These are phyloP conservation scores for Microascus cirrosus DNA, from an alignment of 2,329 filamentous ascomycete genomes.

Conservation along the genomic window DNA sequence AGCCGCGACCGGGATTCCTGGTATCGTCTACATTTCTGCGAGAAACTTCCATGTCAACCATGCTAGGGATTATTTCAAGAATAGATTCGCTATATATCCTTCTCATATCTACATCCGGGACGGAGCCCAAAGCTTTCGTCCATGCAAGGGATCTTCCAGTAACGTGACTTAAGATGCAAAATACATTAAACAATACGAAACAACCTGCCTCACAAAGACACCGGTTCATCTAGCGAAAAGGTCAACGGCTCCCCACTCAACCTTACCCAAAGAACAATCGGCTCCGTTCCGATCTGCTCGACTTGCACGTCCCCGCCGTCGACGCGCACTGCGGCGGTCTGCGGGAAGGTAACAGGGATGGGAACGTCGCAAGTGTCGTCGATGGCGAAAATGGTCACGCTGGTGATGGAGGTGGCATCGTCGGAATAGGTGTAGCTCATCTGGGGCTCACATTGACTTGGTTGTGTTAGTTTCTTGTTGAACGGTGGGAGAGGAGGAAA, in stretches of 20 bases:
- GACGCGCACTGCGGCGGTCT: constrained; percentile 23
- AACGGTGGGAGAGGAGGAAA: neutral
- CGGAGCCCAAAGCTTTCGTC: neutral
- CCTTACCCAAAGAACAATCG: constrained; percentile 36
- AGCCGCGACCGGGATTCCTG: no score
- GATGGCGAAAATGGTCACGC: constrained; percentile 35
- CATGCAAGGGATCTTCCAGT: no score
- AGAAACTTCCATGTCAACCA: no score
- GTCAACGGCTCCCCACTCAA: constrained; percentile 31
- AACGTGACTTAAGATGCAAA: no score
- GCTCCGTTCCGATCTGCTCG: constrained; percentile 44
- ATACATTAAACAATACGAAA: neutral
- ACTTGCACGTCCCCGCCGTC: constrained; percentile 24
- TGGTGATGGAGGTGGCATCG: constrained; percentile 30
- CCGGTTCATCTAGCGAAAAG: constrained; percentile 16
- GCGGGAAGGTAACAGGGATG: constrained; percentile 44
- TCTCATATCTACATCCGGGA: neutral
- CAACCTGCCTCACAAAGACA: neutral
- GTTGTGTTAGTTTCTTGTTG: neutral
- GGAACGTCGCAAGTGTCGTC: constrained; percentile 37
- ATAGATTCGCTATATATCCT: no score
- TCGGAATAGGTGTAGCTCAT: constrained; percentile 30
- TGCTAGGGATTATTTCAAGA: no score
- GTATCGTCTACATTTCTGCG: no score
- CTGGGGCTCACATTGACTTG: constrained; percentile 29